Evolutionary conservation across 345 rosid genomes (phyloP).

Genomic region (Lepidium aucheri): DNA sequence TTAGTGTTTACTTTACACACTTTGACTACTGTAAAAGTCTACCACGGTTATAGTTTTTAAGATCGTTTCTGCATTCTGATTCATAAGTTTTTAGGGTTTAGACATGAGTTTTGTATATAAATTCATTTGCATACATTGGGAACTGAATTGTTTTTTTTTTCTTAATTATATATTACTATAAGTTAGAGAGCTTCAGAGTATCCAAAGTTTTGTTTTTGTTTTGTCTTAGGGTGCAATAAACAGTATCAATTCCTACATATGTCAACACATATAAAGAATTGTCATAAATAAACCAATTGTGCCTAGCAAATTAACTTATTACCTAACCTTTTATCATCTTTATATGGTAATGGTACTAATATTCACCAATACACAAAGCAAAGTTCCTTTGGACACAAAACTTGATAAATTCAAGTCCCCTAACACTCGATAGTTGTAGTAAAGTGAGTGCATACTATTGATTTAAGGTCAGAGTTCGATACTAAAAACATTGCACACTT

Average conservation of each 20-base stretch:
- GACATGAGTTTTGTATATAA: neutral
- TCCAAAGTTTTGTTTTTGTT: slow-evolving; percentile 21
- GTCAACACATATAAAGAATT: neutral
- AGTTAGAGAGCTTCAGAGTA: neutral
- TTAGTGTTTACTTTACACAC: neutral
- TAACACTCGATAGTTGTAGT: neutral
- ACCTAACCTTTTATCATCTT: neutral
- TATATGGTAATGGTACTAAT: neutral
- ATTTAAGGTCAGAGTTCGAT: too few relatives aligned
- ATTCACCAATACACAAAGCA: neutral
- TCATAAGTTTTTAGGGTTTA: neutral
- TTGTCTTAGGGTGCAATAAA: neutral
- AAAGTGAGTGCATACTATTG: too few relatives aligned
- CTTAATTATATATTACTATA: neutral
- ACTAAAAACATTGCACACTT: too few relatives aligned
- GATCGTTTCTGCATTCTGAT: slow-evolving; percentile 11
- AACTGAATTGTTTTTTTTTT: neutral
- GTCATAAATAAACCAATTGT: neutral
- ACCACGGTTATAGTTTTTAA: neutral
- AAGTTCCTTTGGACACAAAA: neutral
- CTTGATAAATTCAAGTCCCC: neutral
- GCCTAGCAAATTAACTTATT: neutral
- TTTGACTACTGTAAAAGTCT: neutral
- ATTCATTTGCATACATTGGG: neutral
- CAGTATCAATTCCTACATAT: neutral